Conservation (phyloP, 2,329 filamentous ascomycete species). For the Colletotrichum cereale region DNA sequence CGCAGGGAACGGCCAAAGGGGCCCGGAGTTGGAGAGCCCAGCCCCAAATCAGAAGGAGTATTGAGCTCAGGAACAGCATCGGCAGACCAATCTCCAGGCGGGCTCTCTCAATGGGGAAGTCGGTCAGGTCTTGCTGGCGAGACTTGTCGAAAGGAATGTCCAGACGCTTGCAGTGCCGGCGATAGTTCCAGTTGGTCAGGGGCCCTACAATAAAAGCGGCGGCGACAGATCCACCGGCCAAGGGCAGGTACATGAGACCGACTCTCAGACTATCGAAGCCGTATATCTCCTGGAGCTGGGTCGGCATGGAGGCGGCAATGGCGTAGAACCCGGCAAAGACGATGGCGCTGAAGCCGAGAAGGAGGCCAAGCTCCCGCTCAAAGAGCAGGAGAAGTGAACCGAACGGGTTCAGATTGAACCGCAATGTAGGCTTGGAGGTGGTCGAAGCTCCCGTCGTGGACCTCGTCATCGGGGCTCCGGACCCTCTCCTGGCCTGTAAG, state of each 20-base stretch:
- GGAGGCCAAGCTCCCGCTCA: conserved; percentile 57
- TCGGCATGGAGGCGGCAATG: conserved; percentile 59
- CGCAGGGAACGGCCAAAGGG: conserved; percentile 59
- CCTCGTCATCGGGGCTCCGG: conserved; percentile 13
- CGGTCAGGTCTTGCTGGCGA: conserved; percentile 61
- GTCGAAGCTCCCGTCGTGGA: conserved; percentile 36
- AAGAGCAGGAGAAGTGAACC: conserved; percentile 55
- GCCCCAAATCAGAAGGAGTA: conserved; percentile 63
- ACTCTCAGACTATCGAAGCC: conserved; percentile 67
- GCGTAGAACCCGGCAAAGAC: conserved; percentile 65
- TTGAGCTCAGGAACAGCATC: conserved; percentile 62
- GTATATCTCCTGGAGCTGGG: conserved; percentile 64
- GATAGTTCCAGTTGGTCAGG: conserved; percentile 76
- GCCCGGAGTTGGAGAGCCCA: conserved; percentile 61
- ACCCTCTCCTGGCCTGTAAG: conserved; percentile 30
- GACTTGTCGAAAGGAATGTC: conserved; percentile 66
- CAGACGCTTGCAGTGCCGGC: conserved; percentile 66
- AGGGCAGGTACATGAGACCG: conserved; percentile 66
- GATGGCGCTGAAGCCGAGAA: conserved; percentile 59
- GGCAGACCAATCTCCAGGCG: conserved; percentile 64
- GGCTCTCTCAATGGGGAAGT: conserved; percentile 65
- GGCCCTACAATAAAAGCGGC: conserved; percentile 63
- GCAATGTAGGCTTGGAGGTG: conserved; percentile 45
- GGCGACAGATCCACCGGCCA: conserved; percentile 62
- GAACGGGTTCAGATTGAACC: conserved; percentile 57